phyloP scores from a whole-genome alignment of 306 rosid genomes.

The Lathyrus tuberosus region DNA sequence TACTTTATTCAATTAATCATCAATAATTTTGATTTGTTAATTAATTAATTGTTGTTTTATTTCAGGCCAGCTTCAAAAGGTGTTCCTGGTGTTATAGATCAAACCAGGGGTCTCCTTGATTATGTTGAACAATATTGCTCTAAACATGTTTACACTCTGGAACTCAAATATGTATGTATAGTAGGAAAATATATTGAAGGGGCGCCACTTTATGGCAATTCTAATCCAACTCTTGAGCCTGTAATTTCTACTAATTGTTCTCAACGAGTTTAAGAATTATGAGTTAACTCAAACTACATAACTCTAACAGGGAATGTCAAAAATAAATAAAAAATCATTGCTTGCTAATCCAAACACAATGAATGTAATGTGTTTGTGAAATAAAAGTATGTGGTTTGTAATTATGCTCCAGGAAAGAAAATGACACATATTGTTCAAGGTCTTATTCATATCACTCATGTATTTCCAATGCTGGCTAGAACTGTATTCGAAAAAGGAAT shows the following conservation, averaged over 20 bases:
- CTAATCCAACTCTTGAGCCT: slow-evolving; percentile 46
- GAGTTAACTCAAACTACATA: no score
- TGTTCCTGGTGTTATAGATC: slow-evolving; percentile 79
- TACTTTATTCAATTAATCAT: background rate
- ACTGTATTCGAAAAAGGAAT: no score
- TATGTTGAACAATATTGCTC: slow-evolving; percentile 76
- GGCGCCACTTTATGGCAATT: slow-evolving; percentile 56
- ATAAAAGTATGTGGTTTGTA: no score
- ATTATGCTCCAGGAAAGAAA: no score
- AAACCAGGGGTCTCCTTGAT: slow-evolving; percentile 84
- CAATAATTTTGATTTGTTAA: no score
- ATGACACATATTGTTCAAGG: no score
- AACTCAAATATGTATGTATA: slow-evolving; percentile 77
- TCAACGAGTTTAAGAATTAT: slow-evolving; percentile 24
- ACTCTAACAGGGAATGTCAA: no score
- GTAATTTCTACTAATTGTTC: slow-evolving; percentile 40
- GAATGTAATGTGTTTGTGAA: no score
- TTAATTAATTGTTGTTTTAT: background rate
- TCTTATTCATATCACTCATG: no score
- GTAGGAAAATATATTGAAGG: slow-evolving; percentile 91
- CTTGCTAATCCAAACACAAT: no score
- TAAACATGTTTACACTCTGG: slow-evolving; percentile 70
- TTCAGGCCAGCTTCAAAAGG: slow-evolving; percentile 80
- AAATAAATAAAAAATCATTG: no score
- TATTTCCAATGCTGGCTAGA: no score